Conservation (phyloP, 208 protist species). For the Leishmania braziliensis region DNA sequence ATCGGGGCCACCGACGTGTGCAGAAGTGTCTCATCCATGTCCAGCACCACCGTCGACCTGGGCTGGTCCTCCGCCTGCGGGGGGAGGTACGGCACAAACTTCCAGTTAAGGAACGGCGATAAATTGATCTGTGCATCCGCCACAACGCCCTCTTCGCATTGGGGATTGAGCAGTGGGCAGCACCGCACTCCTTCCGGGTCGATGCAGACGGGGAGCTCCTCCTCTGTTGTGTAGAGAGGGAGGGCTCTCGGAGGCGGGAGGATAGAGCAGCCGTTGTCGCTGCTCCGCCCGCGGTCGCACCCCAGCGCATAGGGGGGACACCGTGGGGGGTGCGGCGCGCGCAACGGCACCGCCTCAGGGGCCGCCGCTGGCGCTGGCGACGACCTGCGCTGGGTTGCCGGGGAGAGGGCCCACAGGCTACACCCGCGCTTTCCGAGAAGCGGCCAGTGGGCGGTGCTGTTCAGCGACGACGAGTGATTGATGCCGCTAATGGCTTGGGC, state of each 20-base stretch:
- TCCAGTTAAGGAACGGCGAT: conserved; percentile 44
- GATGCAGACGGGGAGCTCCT: conserved; percentile 10
- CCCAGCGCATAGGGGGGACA: neutral
- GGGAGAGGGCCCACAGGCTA: neutral
- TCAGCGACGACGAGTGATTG: neutral
- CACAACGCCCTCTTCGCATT: neutral
- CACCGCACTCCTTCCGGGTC: conserved; percentile 15
- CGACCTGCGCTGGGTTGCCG: neutral
- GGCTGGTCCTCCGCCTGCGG: neutral
- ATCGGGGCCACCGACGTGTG: conserved; percentile 46
- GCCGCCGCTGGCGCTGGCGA: neutral
- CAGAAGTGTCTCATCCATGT: conserved; percentile 62
- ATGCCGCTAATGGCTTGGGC: neutral
- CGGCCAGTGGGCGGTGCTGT: neutral
- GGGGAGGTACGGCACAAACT: conserved; percentile 39
- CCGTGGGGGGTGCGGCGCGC: neutral
- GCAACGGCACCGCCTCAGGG: neutral
- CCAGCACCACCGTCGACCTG: conserved; percentile 45
- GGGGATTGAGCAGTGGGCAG: conserved; percentile 4
- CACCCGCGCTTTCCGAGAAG: neutral
- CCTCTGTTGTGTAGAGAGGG: conserved; percentile 13
- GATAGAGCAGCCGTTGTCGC: neutral
- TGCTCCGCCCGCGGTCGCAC: neutral
- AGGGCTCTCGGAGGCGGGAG: neutral
- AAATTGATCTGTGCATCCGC: conserved; percentile 27